Conservation (phyloP, 2,329 filamentous ascomycete genomes). For the Apiospora phragmitis region DNA sequence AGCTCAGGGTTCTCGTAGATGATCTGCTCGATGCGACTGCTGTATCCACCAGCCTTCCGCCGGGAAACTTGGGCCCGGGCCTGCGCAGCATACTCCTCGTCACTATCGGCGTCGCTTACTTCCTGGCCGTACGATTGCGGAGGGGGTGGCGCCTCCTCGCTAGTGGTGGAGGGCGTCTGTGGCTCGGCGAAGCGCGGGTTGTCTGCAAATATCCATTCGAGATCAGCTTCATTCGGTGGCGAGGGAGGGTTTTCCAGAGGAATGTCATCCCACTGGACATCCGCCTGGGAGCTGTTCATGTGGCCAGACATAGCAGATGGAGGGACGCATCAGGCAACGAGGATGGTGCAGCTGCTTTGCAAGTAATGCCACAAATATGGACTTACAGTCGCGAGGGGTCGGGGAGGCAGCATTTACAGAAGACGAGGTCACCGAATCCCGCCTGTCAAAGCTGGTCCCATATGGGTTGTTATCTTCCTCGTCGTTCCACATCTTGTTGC, state of each 20-base stretch:
- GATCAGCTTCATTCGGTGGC: conserved; percentile 39
- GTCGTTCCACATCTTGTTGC: conserved; percentile 85
- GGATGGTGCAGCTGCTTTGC: background rate
- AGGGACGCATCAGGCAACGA: background rate
- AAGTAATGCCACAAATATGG: conserved; percentile 18
- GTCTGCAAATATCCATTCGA: conserved; percentile 48
- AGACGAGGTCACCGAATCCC: conserved; percentile 75
- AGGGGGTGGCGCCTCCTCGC: conserved; percentile 62
- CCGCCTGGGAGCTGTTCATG: background rate
- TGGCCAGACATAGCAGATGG: background rate
- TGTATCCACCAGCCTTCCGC: conserved; percentile 82
- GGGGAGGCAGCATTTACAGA: conserved; percentile 66
- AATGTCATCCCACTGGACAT: background rate
- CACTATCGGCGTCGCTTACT: conserved; percentile 43
- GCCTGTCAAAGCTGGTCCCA: conserved; percentile 83
- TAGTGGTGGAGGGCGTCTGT: conserved; percentile 70
- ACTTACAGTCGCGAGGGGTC: conserved; percentile 57
- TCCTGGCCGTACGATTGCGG: conserved; percentile 29
- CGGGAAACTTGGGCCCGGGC: conserved; percentile 50
- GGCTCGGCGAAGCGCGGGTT: conserved; percentile 62
- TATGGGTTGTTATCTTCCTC: conserved; percentile 95
- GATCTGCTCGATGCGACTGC: conserved; percentile 95
- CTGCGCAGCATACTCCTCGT: conserved; percentile 46
- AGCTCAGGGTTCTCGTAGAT: conserved; percentile 92
- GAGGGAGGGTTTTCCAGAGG: conserved; percentile 1